These are phyloP conservation scores for Nakaseomyces uthaithaninus DNA, from an alignment of 1,139 yeast species.

Conservation along the genomic window DNA sequence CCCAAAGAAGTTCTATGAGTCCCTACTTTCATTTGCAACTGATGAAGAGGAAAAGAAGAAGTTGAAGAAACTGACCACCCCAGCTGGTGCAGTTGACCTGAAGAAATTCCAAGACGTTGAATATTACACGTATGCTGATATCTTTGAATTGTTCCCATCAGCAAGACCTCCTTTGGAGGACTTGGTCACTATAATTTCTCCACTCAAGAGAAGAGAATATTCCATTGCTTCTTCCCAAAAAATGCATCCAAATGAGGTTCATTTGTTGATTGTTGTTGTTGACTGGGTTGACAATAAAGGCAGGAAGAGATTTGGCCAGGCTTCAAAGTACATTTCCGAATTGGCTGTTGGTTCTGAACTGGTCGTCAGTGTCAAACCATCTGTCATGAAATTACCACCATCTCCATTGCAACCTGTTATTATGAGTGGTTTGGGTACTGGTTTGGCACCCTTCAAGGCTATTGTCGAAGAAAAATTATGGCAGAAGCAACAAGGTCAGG, in stretches of 20 bases:
- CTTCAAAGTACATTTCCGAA: conserved; percentile 83
- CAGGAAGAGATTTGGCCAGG: conserved; percentile 84
- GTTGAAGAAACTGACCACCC: conserved; percentile 56
- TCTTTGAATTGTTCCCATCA: conserved; percentile 69
- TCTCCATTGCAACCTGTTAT: conserved; percentile 80
- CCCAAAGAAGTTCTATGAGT: conserved; percentile 87
- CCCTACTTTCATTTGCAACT: conserved; percentile 64
- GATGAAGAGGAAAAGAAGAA: conserved; percentile 59
- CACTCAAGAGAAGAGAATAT: conserved; percentile 93
- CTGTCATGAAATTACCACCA: conserved; percentile 94
- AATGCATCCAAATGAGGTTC: conserved; percentile 85
- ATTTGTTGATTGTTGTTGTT: conserved; percentile 86
- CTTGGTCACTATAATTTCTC: conserved; percentile 64
- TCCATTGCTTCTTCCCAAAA: conserved; percentile 97
- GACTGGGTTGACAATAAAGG: conserved; percentile 91
- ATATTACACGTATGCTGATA: conserved; percentile 72
- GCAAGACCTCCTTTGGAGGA: conserved; percentile 76
- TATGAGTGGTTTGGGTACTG: conserved; percentile 98
- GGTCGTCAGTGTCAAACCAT: conserved; percentile 91
- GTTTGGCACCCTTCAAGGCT: conserved; percentile 97
- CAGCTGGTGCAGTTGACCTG: conserved; percentile 80
- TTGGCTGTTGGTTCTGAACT: conserved; percentile 74
- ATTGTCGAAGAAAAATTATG: conserved; percentile 91
- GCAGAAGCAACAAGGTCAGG: conserved; percentile 83
- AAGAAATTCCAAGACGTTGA: conserved; percentile 82